Conservation (phyloP, 2,329 filamentous ascomycete species). For the Waltergamsia citrina region DNA sequence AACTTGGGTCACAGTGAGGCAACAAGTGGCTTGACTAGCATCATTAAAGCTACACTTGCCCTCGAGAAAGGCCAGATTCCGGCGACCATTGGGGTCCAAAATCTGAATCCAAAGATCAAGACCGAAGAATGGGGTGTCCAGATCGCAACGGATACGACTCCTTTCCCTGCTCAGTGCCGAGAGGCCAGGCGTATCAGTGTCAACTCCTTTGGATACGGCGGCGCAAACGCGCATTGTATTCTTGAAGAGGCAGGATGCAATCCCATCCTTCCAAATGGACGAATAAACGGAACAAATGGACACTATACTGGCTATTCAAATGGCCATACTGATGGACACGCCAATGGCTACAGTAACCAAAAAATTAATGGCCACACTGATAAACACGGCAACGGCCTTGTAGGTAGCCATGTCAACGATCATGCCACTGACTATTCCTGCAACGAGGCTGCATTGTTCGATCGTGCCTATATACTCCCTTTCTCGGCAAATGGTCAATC, state of each 20-base stretch:
- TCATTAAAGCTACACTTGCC: conserved; percentile 15
- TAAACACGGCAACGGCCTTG: too few species aligned
- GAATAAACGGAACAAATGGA: too few species aligned
- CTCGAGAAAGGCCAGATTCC: conserved; percentile 16
- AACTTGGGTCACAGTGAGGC: conserved; percentile 17
- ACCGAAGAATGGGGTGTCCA: neutral
- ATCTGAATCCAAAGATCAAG: conserved; percentile 15
- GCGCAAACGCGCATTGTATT: conserved; percentile 32
- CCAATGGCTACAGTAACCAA: too few species aligned
- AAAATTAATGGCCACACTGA: too few species aligned
- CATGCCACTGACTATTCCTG: too few species aligned
- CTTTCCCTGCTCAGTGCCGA: too few species aligned
- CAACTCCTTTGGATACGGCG: conserved; percentile 29
- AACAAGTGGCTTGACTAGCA: conserved; percentile 14
- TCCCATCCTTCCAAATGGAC: conserved; percentile 3
- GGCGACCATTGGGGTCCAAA: conserved; percentile 13
- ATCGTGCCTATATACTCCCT: too few species aligned
- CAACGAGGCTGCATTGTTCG: too few species aligned
- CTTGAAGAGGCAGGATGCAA: conserved; percentile 13
- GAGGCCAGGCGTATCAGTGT: conserved; percentile 6
- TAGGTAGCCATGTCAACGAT: too few species aligned
- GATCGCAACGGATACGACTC: neutral
- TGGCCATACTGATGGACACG: too few species aligned
- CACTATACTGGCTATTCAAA: too few species aligned
- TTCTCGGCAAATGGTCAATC: too few species aligned